Conservation (phyloP, 1,139 yeast species). For the Saccharomyces hybrid region DNA sequence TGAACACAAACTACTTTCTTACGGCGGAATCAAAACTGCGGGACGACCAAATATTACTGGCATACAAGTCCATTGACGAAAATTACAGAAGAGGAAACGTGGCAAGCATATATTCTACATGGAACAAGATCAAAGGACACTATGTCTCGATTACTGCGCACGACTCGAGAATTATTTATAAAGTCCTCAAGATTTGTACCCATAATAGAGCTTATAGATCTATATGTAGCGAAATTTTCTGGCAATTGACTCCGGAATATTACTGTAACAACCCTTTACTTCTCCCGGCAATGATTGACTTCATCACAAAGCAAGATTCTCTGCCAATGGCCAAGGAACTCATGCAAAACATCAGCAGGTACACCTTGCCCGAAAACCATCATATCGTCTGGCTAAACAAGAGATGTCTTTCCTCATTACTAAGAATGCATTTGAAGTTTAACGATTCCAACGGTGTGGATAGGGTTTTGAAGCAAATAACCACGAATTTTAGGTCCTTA, state of each 20-base stretch:
- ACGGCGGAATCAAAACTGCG: slow-evolving; percentile 4
- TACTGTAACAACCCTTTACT: slow-evolving; percentile 35
- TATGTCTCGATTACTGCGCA: slow-evolving; percentile 17
- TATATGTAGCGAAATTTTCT: slow-evolving; percentile 30
- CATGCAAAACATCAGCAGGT: slow-evolving; percentile 24
- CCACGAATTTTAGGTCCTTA: slow-evolving; percentile 13
- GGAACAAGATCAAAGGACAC: slow-evolving; percentile 22
- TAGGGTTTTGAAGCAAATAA: slow-evolving; percentile 33
- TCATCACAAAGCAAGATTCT: slow-evolving; percentile 30
- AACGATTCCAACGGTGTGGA: slow-evolving; percentile 39
- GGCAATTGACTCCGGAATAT: slow-evolving; percentile 31
- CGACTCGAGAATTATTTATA: slow-evolving; percentile 28
- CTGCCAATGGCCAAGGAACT: slow-evolving; percentile 28
- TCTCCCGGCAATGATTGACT: slow-evolving; percentile 33
- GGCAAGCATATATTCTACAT: slow-evolving; percentile 23
- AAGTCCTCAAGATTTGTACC: slow-evolving; percentile 31
- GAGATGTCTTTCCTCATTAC: slow-evolving; percentile 33
- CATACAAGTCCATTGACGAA: slow-evolving; percentile 20
- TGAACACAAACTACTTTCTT: slow-evolving; percentile 8
- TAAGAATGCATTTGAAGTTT: slow-evolving; percentile 36
- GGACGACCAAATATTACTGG: slow-evolving; percentile 13
- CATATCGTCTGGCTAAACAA: slow-evolving; percentile 18
- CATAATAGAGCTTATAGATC: slow-evolving; percentile 30
- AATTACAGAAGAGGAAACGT: slow-evolving; percentile 21
- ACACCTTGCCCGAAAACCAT: slow-evolving; percentile 22